Evolutionary conservation across 345 rosid genomes (phyloP).

Genomic region (Salix dunnii): DNA sequence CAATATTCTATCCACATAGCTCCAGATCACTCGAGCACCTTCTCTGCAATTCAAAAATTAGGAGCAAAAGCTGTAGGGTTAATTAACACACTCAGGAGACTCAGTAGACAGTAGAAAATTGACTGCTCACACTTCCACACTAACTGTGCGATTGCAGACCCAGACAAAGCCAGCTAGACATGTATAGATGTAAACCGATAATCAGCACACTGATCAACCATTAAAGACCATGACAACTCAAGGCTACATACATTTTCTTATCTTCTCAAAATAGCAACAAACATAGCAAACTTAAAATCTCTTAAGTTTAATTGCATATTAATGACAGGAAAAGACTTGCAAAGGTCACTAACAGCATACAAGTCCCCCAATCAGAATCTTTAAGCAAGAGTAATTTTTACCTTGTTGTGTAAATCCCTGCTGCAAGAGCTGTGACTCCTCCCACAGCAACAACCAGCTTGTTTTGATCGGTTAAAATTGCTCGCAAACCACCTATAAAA

Average conservation of each 20-base stretch:
- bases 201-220: not conserved
- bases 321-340: not conserved
- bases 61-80: constrained; percentile 3
- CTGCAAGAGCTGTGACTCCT: constrained; percentile 95
- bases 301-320: not conserved
- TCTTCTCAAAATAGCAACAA: not conserved
- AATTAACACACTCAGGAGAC: not conserved
- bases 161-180: not conserved
- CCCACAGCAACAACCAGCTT: constrained; percentile 95
- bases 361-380: not conserved
- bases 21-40: constrained; percentile 98
- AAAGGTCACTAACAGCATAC: not conserved
- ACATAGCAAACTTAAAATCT: not conserved
- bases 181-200: not conserved
- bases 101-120: not conserved
- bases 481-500: constrained; percentile 73
- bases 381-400: constrained; percentile 20
- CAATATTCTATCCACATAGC: constrained; percentile 91
- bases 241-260: not conserved
- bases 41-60: constrained; percentile 53
- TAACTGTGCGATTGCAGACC: not conserved
- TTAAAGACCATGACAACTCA: not conserved
- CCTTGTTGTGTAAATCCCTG: constrained; percentile 97
- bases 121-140: not conserved
- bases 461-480: constrained; percentile 89